These are phyloP conservation scores for Neltuma alba DNA, from an alignment of 306 rosid species.

Conservation along the genomic window DNA sequence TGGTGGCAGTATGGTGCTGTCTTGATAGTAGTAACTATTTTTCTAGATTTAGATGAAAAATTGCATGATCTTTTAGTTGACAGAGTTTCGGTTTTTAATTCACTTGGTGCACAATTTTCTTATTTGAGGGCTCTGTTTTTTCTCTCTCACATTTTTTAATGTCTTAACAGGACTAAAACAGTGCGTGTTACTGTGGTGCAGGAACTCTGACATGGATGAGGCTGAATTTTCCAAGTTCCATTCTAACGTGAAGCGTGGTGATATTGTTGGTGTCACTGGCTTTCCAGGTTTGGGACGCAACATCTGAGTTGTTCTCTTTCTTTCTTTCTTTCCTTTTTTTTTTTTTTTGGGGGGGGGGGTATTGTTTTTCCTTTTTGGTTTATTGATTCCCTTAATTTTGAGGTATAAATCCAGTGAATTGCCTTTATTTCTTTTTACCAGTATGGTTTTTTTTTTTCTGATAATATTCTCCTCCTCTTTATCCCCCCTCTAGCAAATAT, in stretches of 20 bases:
- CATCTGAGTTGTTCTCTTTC: too few relatives aligned
- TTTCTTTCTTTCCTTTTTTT: too few relatives aligned
- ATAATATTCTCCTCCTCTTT: conserved; percentile 7
- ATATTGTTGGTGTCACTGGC: conserved; percentile 67
- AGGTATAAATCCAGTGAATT: background rate
- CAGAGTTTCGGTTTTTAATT: too few relatives aligned
- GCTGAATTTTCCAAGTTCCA: conserved; percentile 64
- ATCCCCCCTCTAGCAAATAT: background rate
- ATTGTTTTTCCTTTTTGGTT: too few relatives aligned
- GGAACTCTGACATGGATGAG: conserved; percentile 52
- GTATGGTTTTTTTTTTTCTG: background rate
- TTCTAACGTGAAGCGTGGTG: conserved; percentile 70
- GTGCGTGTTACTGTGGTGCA: conserved; percentile 40
- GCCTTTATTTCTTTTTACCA: too few relatives aligned
- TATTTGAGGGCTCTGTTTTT: too few relatives aligned
- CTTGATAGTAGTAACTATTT: too few relatives aligned
- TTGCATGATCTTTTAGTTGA: too few relatives aligned
- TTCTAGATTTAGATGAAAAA: too few relatives aligned
- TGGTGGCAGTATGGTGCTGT: background rate
- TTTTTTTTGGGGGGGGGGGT: too few relatives aligned
- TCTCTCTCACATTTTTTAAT: background rate
- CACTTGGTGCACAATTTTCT: too few relatives aligned
- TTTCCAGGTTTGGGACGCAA: conserved; percentile 55
- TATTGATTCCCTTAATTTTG: background rate
- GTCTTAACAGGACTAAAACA: background rate